A percentile compares a stretch with the other conserved stretches of the same genome.
Evolutionary conservation across 768 basidiomycete species (phyloP).

Genomic region (Botryobasidium botryosum): DNA sequence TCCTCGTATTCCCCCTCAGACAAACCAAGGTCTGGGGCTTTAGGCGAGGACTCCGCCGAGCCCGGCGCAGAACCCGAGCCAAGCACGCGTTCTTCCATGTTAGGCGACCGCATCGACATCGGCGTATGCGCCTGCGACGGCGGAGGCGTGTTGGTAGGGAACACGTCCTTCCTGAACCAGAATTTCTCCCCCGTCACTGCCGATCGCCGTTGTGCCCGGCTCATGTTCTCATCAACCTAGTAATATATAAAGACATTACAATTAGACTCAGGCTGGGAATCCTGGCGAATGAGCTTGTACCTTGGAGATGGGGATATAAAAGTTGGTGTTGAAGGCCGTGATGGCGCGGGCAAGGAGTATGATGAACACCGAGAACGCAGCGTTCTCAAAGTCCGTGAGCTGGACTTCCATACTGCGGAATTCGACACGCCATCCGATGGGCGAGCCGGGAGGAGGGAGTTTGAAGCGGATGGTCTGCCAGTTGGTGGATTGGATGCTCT

Average conservation of each 20-base stretch:
- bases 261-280: not conserved
- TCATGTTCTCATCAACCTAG: conserved; percentile 96
- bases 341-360: conserved; percentile 90
- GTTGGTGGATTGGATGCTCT: conserved; percentile 98
- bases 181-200: conserved; percentile 58
- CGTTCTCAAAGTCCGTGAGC: conserved; percentile 96
- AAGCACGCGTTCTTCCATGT: no score
- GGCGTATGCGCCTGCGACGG: conserved; percentile 32
- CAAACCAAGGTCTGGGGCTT: no score
- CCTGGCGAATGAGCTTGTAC: conserved; percentile 25
- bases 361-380: conserved; percentile 86
- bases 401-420: conserved; percentile 99
- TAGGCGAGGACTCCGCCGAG: not conserved
- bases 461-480: conserved; percentile 99
- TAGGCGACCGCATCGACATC: conserved; percentile 26
- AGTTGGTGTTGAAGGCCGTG: conserved; percentile 73
- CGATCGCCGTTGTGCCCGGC: conserved; percentile 64
- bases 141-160: conserved; percentile 29
- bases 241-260: conserved; percentile 1
- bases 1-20: conserved; percentile 79
- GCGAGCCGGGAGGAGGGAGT: conserved; percentile 79
- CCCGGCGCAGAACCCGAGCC: not conserved
- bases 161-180: conserved; percentile 77
- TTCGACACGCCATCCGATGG: conserved; percentile 95
- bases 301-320: conserved; percentile 94